A percentile compares a stretch with the other conserved stretches of the same genome.
These are phyloP conservation scores for Pelargonium australe DNA, from an alignment of 441 rosid genomes.

Conservation along the genomic window DNA sequence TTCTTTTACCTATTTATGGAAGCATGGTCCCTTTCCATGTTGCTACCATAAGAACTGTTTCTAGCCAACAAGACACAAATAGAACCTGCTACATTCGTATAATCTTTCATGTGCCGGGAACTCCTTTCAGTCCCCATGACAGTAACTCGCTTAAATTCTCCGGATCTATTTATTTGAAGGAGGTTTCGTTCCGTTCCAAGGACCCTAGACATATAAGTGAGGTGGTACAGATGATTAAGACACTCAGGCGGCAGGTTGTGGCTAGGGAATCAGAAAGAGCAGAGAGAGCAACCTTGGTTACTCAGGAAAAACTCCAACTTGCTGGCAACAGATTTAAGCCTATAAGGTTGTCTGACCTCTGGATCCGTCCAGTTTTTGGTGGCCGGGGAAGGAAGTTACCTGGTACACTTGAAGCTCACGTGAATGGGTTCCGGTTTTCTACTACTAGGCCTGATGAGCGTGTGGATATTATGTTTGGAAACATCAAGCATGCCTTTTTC, in stretches of 20 bases:
- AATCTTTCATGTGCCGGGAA: constrained; percentile 63
- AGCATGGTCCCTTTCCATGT: constrained; percentile 65
- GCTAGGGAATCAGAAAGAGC: constrained; percentile 37
- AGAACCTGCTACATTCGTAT: constrained; percentile 47
- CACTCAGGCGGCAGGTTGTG: constrained; percentile 32
- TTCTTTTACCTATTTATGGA: constrained; percentile 23
- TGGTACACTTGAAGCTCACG: constrained; percentile 31
- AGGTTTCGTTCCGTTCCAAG: constrained; percentile 59
- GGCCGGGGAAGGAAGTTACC: constrained; percentile 36
- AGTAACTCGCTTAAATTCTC: constrained; percentile 44
- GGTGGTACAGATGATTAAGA: constrained; percentile 52
- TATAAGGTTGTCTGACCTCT: constrained; percentile 28
- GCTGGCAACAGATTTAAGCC: constrained; percentile 31
- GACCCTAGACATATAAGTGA: constrained; percentile 66
- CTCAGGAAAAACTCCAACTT: constrained; percentile 33
- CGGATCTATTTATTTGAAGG: constrained; percentile 56
- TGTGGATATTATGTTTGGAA: constrained; percentile 29
- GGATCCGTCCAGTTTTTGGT: constrained; percentile 36
- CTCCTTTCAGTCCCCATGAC: constrained; percentile 57
- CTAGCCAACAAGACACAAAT: constrained; percentile 45
- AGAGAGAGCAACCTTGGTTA: constrained; percentile 39
- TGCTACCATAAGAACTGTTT: constrained; percentile 44
- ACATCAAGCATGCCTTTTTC: constrained; percentile 33
- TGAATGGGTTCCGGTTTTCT: constrained; percentile 31
- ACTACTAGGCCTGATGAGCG: constrained; percentile 32